Evolutionary conservation across 139 green algal species (phyloP), one percentile per base, ranked within the genome.

Genomic region (Yamagishiella unicocca): DNA sequence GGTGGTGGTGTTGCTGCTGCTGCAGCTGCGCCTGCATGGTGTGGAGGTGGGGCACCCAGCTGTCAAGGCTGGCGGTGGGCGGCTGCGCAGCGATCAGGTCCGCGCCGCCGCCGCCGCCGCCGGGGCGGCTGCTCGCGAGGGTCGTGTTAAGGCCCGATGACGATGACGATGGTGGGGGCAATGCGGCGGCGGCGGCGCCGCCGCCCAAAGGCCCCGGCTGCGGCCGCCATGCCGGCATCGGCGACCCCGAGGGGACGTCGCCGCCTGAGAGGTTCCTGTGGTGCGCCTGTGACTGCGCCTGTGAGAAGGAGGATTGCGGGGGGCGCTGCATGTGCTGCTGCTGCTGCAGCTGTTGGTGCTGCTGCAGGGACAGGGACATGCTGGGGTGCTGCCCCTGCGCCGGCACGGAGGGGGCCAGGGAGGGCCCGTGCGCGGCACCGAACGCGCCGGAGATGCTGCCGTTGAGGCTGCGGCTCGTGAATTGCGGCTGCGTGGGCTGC

Each of bases 231-330:
- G 35, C 37, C 17, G 66, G 33, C 66, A 29, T 12, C 50, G 50
- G 12, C 50, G 50, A 58, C 58, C 14, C 58, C 14, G 25, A n/a
- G 70, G 40, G 35, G 21, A 55, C 33, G 43, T 85, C 79, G 29
- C 79, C 79, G 29, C 61, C 79, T 25, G 55, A 75, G 1, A 62
- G 38, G 58, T 85, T 75, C 19, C 79, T 58, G 38, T 45, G 38
- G 79, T 85, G 58, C 12, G 29, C 29, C 35, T 50, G 29, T 62
- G 46, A 31, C 67, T 80, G 72, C 5, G 42, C 72, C 17, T 46
- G 5, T 1, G 70, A 55, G 38, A 78, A 55, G 40, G 70, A 58
- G 2, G 70, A 43, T 0, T 4, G 35, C 17, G 35, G n/a, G 7
- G 72, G 24, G 3, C 31, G 45, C 29, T 58, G 40, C 33, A 0